Evolutionary conservation across 1,284 basidiomycete species (phyloP), one percentile per base, ranked within the genome.

Genomic region (Malassezia furfur): DNA sequence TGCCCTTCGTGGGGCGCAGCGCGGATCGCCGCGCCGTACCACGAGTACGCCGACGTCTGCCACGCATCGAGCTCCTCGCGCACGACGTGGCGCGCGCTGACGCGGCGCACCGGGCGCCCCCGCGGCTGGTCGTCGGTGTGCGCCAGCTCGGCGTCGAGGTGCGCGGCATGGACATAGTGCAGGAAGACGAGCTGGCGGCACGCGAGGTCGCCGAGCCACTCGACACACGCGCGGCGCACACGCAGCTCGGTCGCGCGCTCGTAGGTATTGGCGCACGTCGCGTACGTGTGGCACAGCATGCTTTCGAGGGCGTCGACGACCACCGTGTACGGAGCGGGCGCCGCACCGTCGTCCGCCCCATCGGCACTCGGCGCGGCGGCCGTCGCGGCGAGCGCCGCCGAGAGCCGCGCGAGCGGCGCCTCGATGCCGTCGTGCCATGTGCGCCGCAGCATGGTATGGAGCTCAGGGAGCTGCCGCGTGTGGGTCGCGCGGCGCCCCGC

Each of bases 271-370:
- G 89, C 86, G 78, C 96, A 96, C 69, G 91, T 93, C 0, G 84
- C 84, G 76, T 98, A 98, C 0, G 91, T 87, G 66, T 88, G 93
- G 70, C 91, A 91, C 49, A 96, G 88, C 66, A 91, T 93, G 62
- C 93, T 11, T 34, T 50, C 54, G 2, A 56, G 28, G 5, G 50
- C 15, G 11, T 56, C 48, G 22, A 25, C 31, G 10, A 48, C n/a
- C 5, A 35, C 28, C 8, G 15, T 21, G n/a, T 4, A 5, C 25
- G 14, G 11, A 2, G 46, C 5, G 17, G 17, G 47, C 36, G 47
- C 4, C 38, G 17, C 21, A 17, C 17, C 38, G 15, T 7, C 15
- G 36, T n/a, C 36, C 15, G 14, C 15, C 11, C 1, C 15, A 3
- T 2, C 14, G 36, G 4, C 25, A 3, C 4, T 3, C 25, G n/a